Evolutionary conservation across 768 basidiomycete genomes (phyloP).

Genomic region (Rubroboletus pulcherrimus): DNA sequence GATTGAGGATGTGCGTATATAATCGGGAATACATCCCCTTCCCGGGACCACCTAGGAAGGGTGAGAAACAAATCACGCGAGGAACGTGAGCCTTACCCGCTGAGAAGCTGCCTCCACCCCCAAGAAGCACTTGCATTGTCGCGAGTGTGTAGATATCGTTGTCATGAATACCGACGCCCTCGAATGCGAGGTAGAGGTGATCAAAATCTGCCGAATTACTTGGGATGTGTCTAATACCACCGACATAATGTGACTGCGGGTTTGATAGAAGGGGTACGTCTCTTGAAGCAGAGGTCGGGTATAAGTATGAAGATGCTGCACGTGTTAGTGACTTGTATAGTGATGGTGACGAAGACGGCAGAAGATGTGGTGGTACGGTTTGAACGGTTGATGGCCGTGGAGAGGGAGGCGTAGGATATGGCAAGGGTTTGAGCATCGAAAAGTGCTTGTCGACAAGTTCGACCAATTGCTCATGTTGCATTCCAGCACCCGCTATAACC

Average conservation of each 20-base stretch:
- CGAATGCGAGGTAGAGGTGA: constrained; percentile 90
- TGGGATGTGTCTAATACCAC: constrained; percentile 72
- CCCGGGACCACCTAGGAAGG: constrained; percentile 75
- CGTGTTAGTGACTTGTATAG: constrained; percentile 68
- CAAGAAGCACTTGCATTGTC: constrained; percentile 90
- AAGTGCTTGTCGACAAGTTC: constrained; percentile 84
- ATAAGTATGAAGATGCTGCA: constrained; percentile 72
- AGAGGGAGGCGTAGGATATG: constrained; percentile 21
- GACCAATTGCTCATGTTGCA: constrained; percentile 86
- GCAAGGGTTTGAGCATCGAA: constrained; percentile 52
- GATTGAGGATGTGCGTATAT: constrained; percentile 94
- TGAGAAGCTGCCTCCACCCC: constrained; percentile 95
- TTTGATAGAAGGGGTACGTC: constrained; percentile 15
- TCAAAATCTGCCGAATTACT: constrained; percentile 70
- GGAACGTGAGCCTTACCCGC: constrained; percentile 50
- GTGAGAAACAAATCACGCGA: constrained; percentile 2
- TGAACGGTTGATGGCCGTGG: constrained; percentile 31
- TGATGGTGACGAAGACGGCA: constrained; percentile 51
- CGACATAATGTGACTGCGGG: constrained; percentile 64
- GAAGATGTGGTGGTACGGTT: constrained; percentile 52
- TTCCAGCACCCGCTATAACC: constrained; percentile 92
- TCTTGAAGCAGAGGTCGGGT: constrained; percentile 31
- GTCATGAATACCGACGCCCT: constrained; percentile 87
- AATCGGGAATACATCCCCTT: constrained; percentile 99
- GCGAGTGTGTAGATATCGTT: constrained; percentile 91